Conservation (phyloP, 176 grass and related monocot species). For the Paspalum vaginatum region DNA sequence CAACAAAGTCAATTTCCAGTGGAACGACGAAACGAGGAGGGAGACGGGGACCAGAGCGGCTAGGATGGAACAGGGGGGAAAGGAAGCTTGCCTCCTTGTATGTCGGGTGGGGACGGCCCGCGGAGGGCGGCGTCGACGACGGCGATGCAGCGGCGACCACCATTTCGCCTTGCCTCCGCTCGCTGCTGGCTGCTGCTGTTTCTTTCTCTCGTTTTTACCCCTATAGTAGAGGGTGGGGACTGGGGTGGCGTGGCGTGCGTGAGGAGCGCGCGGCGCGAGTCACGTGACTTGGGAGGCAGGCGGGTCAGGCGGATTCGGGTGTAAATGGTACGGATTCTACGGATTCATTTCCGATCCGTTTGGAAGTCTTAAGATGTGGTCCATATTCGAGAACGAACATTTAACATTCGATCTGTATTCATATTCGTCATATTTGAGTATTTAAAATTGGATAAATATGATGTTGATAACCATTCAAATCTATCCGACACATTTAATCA, state of each 20-base stretch:
- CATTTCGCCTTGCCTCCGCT: constrained; percentile 10
- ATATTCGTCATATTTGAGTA: too few species aligned
- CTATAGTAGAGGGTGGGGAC: background rate
- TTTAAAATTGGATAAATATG: too few species aligned
- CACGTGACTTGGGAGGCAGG: background rate
- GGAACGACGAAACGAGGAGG: background rate
- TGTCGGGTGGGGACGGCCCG: constrained; percentile 31
- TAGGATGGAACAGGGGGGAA: background rate
- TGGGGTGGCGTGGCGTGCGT: background rate
- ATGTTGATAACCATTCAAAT: too few species aligned
- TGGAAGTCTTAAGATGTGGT: too few species aligned
- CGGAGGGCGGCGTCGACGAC: constrained; percentile 23
- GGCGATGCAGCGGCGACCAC: constrained; percentile 43
- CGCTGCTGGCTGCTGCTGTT: background rate
- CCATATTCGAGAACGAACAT: too few species aligned
- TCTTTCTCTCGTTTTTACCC: background rate
- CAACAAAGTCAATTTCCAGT: background rate
- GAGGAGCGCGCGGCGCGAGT: background rate
- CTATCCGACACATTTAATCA: too few species aligned
- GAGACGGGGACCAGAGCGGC: background rate
- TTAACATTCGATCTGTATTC: too few species aligned
- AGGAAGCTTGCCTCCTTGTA: constrained; percentile 47
- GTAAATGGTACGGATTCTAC: too few species aligned
- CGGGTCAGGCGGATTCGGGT: too few species aligned
- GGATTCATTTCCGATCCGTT: too few species aligned